These are phyloP conservation scores for Calendula officinalis DNA, from an alignment of 129 eudicot species.

Conservation along the genomic window DNA sequence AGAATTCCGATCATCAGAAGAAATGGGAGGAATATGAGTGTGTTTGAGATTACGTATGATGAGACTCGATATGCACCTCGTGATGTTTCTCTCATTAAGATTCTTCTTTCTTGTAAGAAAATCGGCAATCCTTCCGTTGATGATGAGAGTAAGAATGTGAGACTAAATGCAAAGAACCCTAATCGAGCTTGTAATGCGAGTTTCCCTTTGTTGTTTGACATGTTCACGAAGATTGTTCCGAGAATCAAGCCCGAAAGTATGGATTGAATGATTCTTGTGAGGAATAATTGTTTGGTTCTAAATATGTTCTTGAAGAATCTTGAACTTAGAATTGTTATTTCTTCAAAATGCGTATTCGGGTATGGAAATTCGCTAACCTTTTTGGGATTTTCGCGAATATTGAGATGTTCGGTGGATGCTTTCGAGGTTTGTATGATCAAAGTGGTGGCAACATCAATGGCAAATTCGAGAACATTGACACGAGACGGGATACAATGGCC, in stretches of 20 bases:
- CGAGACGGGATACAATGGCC: conserved; percentile 67
- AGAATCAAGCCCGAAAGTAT: conserved; percentile 61
- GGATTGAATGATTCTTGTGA: conserved; percentile 70
- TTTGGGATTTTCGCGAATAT: conserved; percentile 6
- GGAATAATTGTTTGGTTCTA: conserved; percentile 80
- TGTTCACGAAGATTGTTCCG: conserved; percentile 70
- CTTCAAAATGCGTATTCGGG: conserved; percentile 54
- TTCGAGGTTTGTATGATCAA: conserved; percentile 36
- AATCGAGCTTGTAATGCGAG: conserved; percentile 65
- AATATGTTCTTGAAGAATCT: conserved; percentile 77
- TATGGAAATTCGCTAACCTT: conserved; percentile 16
- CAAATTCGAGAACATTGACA: conserved; percentile 87
- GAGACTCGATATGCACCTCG: conserved; percentile 88
- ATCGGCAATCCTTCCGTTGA: conserved; percentile 93
- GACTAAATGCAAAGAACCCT: conserved; percentile 90
- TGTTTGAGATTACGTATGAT: conserved; percentile 83
- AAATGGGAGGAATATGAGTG: conserved; percentile 84
- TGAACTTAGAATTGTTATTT: conserved; percentile 54
- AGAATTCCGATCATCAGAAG: conserved; percentile 62
- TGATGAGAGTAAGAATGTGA: conserved; percentile 79
- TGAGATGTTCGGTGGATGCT: conserved; percentile 9
- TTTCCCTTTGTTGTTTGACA: conserved; percentile 37
- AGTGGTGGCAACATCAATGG: conserved; percentile 61
- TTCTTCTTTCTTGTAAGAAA: conserved; percentile 77
- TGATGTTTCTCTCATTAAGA: conserved; percentile 76